Evolutionary conservation across 2,329 filamentous ascomycete species (phyloP).

Genomic region (Daldinia eschscholtzii): DNA sequence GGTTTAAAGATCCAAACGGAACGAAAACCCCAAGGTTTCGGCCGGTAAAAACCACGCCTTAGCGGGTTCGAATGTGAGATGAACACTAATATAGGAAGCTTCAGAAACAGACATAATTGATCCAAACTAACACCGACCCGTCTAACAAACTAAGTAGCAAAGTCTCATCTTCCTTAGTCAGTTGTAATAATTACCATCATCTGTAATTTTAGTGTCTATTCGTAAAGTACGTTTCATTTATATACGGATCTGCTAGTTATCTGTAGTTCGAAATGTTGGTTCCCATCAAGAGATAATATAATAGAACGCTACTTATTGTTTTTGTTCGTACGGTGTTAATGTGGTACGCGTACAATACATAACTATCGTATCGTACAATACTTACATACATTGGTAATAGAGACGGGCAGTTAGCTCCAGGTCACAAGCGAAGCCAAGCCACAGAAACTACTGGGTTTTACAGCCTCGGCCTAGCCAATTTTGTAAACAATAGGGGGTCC

Average conservation of each 20-base stretch:
- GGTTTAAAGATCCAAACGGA: slow-evolving; percentile 9
- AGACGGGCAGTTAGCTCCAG: slow-evolving; percentile 17
- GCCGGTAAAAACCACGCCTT: slow-evolving; percentile 22
- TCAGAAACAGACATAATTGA: not conserved
- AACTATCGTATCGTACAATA: not conserved
- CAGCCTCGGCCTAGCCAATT: slow-evolving; percentile 34
- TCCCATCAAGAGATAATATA: not conserved
- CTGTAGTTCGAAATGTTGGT: slow-evolving; percentile 15
- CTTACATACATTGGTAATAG: not conserved
- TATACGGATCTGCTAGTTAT: slow-evolving; percentile 13
- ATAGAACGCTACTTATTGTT: not conserved
- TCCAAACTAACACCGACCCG: slow-evolving; percentile 17
- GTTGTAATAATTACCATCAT: not conserved
- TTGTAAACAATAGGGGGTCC: slow-evolving; percentile 11
- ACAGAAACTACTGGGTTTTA: slow-evolving; percentile 34
- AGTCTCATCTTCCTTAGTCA: slow-evolving; percentile 5
- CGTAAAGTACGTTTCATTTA: slow-evolving; percentile 33
- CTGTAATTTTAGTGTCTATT: not conserved
- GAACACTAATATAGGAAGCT: not conserved
- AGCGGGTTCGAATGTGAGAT: slow-evolving; percentile 6
- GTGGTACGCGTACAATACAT: slow-evolving; percentile 2
- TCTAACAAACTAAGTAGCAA: slow-evolving; percentile 21
- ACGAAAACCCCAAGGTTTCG: slow-evolving; percentile 27
- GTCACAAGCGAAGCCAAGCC: slow-evolving; percentile 41
- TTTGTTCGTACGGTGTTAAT: slow-evolving; percentile 3